Base-by-base conservation (phyloP, 2,329 filamentous ascomycete genomes). In the Biscogniauxia mediterranea region DNA sequence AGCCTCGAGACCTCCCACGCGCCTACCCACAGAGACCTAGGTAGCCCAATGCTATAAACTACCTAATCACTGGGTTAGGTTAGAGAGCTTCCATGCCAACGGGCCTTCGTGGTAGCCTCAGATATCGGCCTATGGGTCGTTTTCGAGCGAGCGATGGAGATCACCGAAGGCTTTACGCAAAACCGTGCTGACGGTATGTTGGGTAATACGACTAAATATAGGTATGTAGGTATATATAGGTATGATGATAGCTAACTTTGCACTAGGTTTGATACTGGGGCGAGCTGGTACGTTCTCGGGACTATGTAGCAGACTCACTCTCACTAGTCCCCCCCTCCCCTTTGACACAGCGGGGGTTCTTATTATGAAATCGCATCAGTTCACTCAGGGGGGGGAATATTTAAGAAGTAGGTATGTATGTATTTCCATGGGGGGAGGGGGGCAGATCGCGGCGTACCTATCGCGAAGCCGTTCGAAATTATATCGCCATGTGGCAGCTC, bases 51-150 rank as follows among this genome's bases (percentile, higher is more conserved):
- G 70, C 8, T 72, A 75, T 56, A 50, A 71, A 70, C 53, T 71
- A 69, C 57, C 64, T 71, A 17, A 57, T 71, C 11, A n/a, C n/a
- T n/a, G n/a, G n/a, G n/a, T n/a, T n/a, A n/a, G n/a, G n/a, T 83
- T 20, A 76, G 84, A 28, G 78, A 84, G 60, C 68, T 86, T 4
- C 78, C 83, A 53, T 77, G 80, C 21, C 74, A 83, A 28, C 83
- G 84, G 66, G 79, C 80, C 2, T 82, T 80, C 56, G 72, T 82
- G 17, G 67, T 86, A 3, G 72, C 76, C 52, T 74, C 86, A 1
- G 80, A 84, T 59, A 77, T 85, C 32, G 83, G 83, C 1, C 73
- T 86, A 54, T 87, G 84, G 84, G 84, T 82, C 64, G 84, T 84
- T 3, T 83, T 85, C 59, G 83, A 81, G 63, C 79, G 84, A 25